A percentile compares a stretch with the other conserved stretches of the same genome.
Evolutionary conservation across 306 rosid genomes (phyloP).

Genomic region (Geum urbanum): DNA sequence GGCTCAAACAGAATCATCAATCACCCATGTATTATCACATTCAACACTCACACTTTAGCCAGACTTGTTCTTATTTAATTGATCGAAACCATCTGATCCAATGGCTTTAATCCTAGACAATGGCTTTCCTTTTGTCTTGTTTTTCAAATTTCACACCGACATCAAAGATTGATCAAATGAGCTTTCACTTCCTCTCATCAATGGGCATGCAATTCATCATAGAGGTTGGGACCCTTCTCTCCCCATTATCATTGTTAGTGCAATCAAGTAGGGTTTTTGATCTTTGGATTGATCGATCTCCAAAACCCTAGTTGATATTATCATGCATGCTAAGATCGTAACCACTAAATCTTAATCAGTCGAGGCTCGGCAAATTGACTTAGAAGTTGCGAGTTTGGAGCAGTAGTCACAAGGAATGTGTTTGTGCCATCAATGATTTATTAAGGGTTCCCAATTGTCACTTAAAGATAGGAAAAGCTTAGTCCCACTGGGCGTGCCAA

Average conservation of each 20-base stretch:
- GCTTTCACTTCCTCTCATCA: constrained; percentile 54
- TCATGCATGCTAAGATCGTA: neutral
- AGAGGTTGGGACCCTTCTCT: constrained; percentile 45
- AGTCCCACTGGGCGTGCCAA: too few species aligned
- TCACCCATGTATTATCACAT: neutral
- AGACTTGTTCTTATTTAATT: constrained; percentile 24
- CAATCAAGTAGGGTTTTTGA: neutral
- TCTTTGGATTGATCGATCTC: neutral
- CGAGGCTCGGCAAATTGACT: too few species aligned
- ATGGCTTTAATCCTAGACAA: constrained; percentile 6
- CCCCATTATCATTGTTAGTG: constrained; percentile 19
- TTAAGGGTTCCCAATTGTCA: too few species aligned
- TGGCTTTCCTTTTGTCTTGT: neutral
- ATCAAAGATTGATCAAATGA: constrained; percentile 51
- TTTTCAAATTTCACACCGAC: constrained; percentile 44
- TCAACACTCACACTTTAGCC: constrained; percentile 1
- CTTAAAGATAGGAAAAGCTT: too few species aligned
- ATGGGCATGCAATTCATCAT: constrained; percentile 65
- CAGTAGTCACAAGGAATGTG: constrained; percentile 2
- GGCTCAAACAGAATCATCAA: constrained; percentile 6
- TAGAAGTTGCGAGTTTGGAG: neutral
- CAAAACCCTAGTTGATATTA: neutral
- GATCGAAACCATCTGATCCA: constrained; percentile 10
- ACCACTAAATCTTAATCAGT: neutral
- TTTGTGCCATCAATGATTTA: neutral